Conservation (phyloP, 805 yeast species). For the Tetrapisispora pingtungensis region DNA sequence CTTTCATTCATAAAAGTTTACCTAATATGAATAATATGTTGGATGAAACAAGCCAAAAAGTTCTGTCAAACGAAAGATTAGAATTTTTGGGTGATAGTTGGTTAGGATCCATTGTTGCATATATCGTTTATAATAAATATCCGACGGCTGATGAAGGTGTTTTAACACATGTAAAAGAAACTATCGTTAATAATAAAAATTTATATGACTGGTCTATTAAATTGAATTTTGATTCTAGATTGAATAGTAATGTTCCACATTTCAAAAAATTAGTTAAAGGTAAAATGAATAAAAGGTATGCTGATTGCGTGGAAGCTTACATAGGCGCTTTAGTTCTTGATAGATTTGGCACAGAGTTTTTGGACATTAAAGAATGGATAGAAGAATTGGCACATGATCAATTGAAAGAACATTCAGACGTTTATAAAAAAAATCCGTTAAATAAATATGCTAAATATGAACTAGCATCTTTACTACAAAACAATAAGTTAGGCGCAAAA, state of each 20-base stretch:
- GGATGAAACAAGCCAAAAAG: constrained; percentile 9
- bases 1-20: constrained; percentile 16
- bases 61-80: constrained; percentile 52
- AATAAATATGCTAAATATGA: constrained; percentile 61
- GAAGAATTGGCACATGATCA: constrained; percentile 31
- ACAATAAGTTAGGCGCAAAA: constrained; percentile 21
- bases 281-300: constrained; percentile 42
- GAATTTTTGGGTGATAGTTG: constrained; percentile 85
- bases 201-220: constrained; percentile 52
- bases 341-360: constrained; percentile 31
- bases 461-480: constrained; percentile 49
- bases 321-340: constrained; percentile 66
- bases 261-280: constrained; percentile 39
- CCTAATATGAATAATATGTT: constrained; percentile 11
- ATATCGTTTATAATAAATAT: constrained; percentile 48
- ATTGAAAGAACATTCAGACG: constrained; percentile 6
- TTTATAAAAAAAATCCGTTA: constrained; percentile 24
- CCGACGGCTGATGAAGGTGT: constrained; percentile 70
- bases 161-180: constrained; percentile 53
- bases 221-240: constrained; percentile 51
- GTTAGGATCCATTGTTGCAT: constrained; percentile 54
- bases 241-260: constrained; percentile 41
- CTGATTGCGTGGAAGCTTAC: constrained; percentile 87
- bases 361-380: constrained; percentile 45
- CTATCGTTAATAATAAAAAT: constrained; percentile 57